Evolutionary conservation across 768 basidiomycete species (phyloP), one percentile per base, ranked within the genome.

Genomic region (Omphalotus guepiniiformis): DNA sequence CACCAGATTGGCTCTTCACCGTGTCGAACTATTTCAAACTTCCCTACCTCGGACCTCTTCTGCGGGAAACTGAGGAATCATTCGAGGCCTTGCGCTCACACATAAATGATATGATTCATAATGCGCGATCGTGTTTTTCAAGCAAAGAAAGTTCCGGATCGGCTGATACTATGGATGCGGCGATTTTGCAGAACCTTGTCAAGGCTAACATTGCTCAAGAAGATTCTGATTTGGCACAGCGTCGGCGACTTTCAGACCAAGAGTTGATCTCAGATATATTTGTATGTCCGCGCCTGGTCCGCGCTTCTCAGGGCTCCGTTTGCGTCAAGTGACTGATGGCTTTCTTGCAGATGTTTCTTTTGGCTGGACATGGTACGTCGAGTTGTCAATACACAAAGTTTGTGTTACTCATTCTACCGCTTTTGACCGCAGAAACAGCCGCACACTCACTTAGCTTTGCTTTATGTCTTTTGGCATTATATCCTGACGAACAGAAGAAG

Each of bases 251-350:
- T 27, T 69, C 67, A 2, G 75, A 78, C 29, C 70, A 61, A 12
- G 75, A 78, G 45, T 47, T 78, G 11, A 52, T 76, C 5, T 77
- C 75, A 3, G 66, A 78, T 50, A 69, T 71, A 44, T 78, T 75
- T 53, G 77, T 76, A 53, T 52, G 72, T 60, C 30, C 9, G 9
- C n/a, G n/a, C n/a, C 30, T 32, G n/a, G n/a, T n/a, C n/a, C n/a
- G n/a, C n/a, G n/a, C n/a, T n/a, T n/a, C n/a, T n/a, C n/a, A n/a
- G n/a, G n/a, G n/a, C n/a, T n/a, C n/a, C n/a, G n/a, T n/a, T n/a
- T n/a, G n/a, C n/a, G n/a, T n/a, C n/a, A n/a, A n/a, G n/a, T n/a
- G n/a, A n/a, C n/a, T n/a, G n/a, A n/a, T n/a, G n/a, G n/a, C n/a
- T n/a, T n/a, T n/a, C n/a, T n/a, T 34, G 8, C 29, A 78, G 76